Evolutionary conservation across 176 grass and related monocot genomes (phyloP), one percentile per base, ranked within the genome.

Genomic region (Oryza punctata): DNA sequence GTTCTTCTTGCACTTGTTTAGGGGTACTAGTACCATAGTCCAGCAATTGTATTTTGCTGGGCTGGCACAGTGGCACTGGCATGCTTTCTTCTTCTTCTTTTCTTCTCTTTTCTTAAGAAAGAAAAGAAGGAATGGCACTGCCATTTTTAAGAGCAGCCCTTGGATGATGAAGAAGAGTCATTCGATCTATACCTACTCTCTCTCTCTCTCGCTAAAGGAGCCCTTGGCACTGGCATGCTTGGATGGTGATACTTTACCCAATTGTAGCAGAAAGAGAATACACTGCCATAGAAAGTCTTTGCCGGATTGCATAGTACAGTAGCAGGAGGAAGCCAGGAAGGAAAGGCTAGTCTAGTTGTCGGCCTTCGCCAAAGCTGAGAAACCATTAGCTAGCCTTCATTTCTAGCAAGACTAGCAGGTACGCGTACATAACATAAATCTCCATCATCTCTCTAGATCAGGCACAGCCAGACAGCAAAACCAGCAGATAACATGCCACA

Each of bases 331-430:
- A 41, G 9, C 38, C 7, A 41, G 38, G 38, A 41, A 41, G 38
- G 38, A 10, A 41, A 41, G 33, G 35, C 35, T 37, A 7, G 35
- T 37, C 35, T 37, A 37, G 35, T 37, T 37, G 35, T 37, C 35
- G 40, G 10, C 40, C 40, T 43, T 11, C 10, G 40, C 41, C 41
- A 43, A 43, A 43, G 41, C 41, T 43, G 41, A 43, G 41, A 11
- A 43, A 43, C 41, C 41, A 43, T 43, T 43, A 11, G 38, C 33
- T 35, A 35, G 9, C 40, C 9, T 41, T 41, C 40, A 41, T 41
- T 8, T 41, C 40, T 38, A 89, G 92, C 75, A 89, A 91, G 69
- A 78, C 76, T 23, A 89, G 92, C 92, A 78, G 75, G 86, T 91
- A 88, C 57, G 4, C 54, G 6, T 35, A 6, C 33, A 6, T 35